Evolutionary conservation across 768 basidiomycete genomes (phyloP), one percentile per base, ranked within the genome.

Genomic region (Mycena floridula): DNA sequence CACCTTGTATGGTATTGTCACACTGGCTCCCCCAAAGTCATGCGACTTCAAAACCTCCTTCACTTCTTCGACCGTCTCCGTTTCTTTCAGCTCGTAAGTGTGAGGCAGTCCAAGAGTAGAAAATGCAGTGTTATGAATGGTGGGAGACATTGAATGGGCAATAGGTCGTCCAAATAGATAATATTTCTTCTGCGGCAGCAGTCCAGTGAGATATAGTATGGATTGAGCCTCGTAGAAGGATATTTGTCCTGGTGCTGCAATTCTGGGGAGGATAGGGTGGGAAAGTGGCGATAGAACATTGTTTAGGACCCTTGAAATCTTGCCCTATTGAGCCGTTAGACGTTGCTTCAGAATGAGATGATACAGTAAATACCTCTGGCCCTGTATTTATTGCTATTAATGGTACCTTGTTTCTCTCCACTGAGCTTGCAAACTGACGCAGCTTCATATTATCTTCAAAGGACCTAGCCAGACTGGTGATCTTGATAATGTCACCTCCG

Each of bases 1-100:
- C 28, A 95, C 69, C 65, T 99, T 99, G 72, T 85, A 83, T 2
- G 96, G 96, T 51, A 98, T 97, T 16, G 96, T 99, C 22, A 98
- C 92, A 4, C 89, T 91, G 13, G 93, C 96, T 0, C 96, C 96
- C 7, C 96, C 95, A 59, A 98, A 98, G 37, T 82, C 78, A 2
- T 79, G 73, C 3, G 76, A 67, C 1, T 69, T 62, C 16, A 97
- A 70, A 3, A 81, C 72, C 3, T 72, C 63, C 58, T 76, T 77
- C 55, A 95, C 71, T 50, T 77, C 73, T 12, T 82, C 76, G 5
- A 94, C 76, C 5, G 70, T 60, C 5, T 68, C 58, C 0, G 88
- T 86, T 66, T 98, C 90, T 25, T 89, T 67, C n/a, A 88, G 67
- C 22, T 69, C 72, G 60, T 98, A 99, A 9, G 61, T 59, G 62